Percentiles rank a stretch among this genome's conserved stretches.
phyloP scores from a whole-genome alignment of 306 rosid genomes.

The Citrullus mucosospermus region DNA sequence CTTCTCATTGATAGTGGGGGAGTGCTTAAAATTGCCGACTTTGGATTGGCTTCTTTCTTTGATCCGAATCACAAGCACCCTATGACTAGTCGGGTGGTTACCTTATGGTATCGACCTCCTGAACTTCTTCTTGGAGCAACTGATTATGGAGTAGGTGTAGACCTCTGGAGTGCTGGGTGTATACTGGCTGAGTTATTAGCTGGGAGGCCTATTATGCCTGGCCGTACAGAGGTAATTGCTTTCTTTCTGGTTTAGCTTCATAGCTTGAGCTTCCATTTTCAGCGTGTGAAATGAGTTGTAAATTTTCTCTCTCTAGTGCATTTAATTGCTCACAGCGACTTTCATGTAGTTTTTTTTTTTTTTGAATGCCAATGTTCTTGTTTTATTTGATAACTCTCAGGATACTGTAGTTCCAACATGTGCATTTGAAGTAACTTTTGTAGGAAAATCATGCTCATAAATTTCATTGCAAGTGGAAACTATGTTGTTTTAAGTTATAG shows the following conservation, averaged over 20 bases:
- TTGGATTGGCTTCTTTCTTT: slow-evolving; percentile 56
- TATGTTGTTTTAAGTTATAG: no score
- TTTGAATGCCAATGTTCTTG: no score
- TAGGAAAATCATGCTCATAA: no score
- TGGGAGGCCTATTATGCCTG: slow-evolving; percentile 71
- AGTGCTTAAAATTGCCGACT: slow-evolving; percentile 58
- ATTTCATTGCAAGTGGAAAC: no score
- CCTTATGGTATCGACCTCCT: slow-evolving; percentile 76
- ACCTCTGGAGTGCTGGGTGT: slow-evolving; percentile 76
- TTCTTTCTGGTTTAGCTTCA: slow-evolving; percentile 4
- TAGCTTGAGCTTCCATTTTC: background rate
- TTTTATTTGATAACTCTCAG: no score
- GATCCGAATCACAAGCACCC: slow-evolving; percentile 52
- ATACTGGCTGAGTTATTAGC: slow-evolving; percentile 65
- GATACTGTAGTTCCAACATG: no score
- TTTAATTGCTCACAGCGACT: background rate
- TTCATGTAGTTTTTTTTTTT: background rate
- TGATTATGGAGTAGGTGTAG: slow-evolving; percentile 54
- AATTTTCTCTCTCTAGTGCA: background rate
- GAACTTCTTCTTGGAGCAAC: slow-evolving; percentile 73
- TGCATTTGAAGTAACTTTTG: no score
- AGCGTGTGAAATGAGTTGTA: background rate
- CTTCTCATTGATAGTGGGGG: slow-evolving; percentile 62
- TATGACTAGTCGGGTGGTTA: slow-evolving; percentile 71
- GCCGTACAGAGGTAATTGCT: slow-evolving; percentile 62